Conservation (phyloP, 768 basidiomycete species). For the Bullera alba region DNA sequence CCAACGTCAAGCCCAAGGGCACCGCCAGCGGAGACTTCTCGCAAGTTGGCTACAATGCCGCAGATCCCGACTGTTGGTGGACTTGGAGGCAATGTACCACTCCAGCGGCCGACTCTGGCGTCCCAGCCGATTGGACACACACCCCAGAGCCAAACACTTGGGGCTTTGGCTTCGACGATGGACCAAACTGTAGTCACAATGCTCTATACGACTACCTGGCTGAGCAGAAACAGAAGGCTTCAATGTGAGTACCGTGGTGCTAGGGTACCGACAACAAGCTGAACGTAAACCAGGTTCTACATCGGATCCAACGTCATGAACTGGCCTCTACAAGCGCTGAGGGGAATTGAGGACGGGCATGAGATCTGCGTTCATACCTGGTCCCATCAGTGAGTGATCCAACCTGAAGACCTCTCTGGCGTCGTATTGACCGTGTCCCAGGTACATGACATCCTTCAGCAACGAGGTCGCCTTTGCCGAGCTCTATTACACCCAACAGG, state of each 20-base stretch:
- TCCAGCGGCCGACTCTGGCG: slow-evolving; percentile 21
- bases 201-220: slow-evolving; percentile 47
- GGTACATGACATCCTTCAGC: slow-evolving; percentile 61
- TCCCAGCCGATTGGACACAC: slow-evolving; percentile 39
- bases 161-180: slow-evolving; percentile 48
- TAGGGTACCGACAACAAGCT: not conserved
- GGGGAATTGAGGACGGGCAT: slow-evolving; percentile 44
- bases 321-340: slow-evolving; percentile 48
- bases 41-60: slow-evolving; percentile 24
- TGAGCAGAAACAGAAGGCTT: slow-evolving; percentile 44
- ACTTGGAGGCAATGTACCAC: slow-evolving; percentile 34
- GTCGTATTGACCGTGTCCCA: not conserved
- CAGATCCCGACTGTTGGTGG: slow-evolving; percentile 49
- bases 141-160: slow-evolving; percentile 45
- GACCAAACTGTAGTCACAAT: slow-evolving; percentile 47
- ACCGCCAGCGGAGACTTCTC: slow-evolving; percentile 41
- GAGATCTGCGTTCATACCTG: slow-evolving; percentile 43
- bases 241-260: slow-evolving; percentile 32
- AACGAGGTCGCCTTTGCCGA: slow-evolving; percentile 43
- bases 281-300: slow-evolving; percentile 37
- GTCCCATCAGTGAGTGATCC: slow-evolving; percentile 35
- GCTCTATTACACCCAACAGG: slow-evolving; percentile 37
- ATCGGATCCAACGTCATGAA: slow-evolving; percentile 49
- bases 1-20: slow-evolving; percentile 39
- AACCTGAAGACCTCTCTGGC: not conserved